These are phyloP conservation scores for Botryosphaeria agaves DNA, from an alignment of 2,329 filamentous ascomycete genomes.

Conservation along the genomic window DNA sequence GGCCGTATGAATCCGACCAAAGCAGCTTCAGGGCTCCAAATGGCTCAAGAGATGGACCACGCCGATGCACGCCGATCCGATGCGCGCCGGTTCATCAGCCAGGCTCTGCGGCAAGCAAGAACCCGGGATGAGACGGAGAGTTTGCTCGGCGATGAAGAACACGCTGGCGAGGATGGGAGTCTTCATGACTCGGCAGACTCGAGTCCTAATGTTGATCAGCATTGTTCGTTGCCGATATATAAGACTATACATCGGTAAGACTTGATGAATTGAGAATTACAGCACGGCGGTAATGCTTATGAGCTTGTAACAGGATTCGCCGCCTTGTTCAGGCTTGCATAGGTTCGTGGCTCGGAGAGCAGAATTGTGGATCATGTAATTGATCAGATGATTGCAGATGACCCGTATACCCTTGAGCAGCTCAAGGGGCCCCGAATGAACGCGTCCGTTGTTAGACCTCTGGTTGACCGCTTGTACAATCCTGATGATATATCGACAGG, in stretches of 20 bases:
- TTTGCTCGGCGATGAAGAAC: constrained; percentile 25
- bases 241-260: constrained; percentile 53
- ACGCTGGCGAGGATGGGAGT: constrained; percentile 28
- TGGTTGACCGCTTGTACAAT: constrained; percentile 72
- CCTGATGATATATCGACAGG: constrained; percentile 63
- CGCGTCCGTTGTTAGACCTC: constrained; percentile 56
- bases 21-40: no score
- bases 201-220: constrained; percentile 32
- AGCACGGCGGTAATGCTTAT: constrained; percentile 1
- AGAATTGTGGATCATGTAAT: background rate
- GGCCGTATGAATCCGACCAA: no score
- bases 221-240: constrained; percentile 53
- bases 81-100: no score
- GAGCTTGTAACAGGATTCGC: constrained; percentile 21
- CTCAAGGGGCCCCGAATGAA: constrained; percentile 70
- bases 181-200: constrained; percentile 16
- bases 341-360: constrained; percentile 10
- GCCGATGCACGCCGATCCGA: no score
- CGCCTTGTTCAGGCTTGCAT: constrained; percentile 29
- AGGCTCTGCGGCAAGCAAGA: constrained; percentile 20
- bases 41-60: no score
- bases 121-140: constrained; percentile 31
- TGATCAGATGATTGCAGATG: constrained; percentile 26
- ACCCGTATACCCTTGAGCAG: constrained; percentile 56
- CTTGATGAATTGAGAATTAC: background rate